Evolutionary conservation across 371 early-diverging fungal genomes (phyloP), one percentile per base, ranked within the genome.

Genomic region (Mucor plumbeus): DNA sequence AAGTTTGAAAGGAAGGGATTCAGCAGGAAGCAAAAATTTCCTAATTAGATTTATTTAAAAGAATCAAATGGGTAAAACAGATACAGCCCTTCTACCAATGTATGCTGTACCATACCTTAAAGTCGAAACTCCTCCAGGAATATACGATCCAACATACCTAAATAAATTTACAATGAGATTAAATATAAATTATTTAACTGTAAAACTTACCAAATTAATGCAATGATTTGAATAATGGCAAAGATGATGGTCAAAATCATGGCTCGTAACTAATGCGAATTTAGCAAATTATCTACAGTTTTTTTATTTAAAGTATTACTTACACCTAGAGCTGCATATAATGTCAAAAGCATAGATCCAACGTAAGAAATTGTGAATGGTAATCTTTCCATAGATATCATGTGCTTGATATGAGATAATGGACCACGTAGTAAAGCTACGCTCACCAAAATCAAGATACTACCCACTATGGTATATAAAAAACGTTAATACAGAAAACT

Each of bases 341-440:
- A 74, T 3, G 88, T 88, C 65, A 89, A 66, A 3, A 70, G 70
- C 85, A 91, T 85, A 8, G 88, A 84, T 31, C 88, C 88, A 36
- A 88, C 70, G 68, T 91, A 90, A 3, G 83, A 76, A 21, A 69
- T 62, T 5, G 88, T 87, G 71, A 89, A 89, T 2, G 87, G 85
- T 5, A 88, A 53, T 53, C 91, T 75, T 60, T 88, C 88, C 47
- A 69, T 70, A 21, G 87, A 86, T 17, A 88, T 63, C 79, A 88
- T 80, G 61, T 90, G 87, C 56, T 82, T 75, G 31, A 89, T 58
- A 65, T 90, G 90, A 2, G 88, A 72, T 67, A 75, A 76, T 19
- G 90, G 91, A 13, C 91, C 91, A 50, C 85, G 82, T 48, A 91
- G 69, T 69, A 91, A 66, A 10, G 90, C 90, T 44, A 89, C 84